Evolutionary conservation across 768 basidiomycete species (phyloP), one percentile per base, ranked within the genome.

Genomic region (Lepiota venenata): DNA sequence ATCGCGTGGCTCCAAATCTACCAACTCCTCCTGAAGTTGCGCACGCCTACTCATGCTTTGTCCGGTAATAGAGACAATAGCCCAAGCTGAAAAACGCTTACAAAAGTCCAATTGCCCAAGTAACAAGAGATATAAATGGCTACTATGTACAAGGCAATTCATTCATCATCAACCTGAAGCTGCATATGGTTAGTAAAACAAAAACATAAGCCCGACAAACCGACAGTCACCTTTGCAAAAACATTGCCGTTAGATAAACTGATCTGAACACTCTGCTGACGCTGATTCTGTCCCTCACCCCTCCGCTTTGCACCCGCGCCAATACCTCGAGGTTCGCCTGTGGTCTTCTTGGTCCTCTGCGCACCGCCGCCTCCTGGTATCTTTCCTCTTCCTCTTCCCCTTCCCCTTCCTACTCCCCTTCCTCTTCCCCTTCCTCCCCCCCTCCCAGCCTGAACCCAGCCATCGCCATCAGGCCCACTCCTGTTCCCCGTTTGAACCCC

Each of bases 101-200:
- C 25, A 55, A 16, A 47, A 29, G 39, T 38, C 8, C 18, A 48
- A 14, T 38, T 15, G 2, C 6, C 9, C 11, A 20, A n/a, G 35
- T 21, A 52, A 49, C 39, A 15, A 14, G 25, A 16, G 46, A 36
- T 20, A 32, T 20, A 21, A 45, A 9, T 35, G 37, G 9, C 11
- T 36, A 8, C n/a, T 46, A 16, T 16, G 21, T 10, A 36, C 2
- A 21, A 35, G 9, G 18, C 32, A 16, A 32, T 35, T 51, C n/a
- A 54, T 29, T 40, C 39, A n/a, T 47, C 45, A 16, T 47, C 53
- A n/a, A 41, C 40, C 18, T 41, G 53, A 16, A 55, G 53, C 53
- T 55, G 14, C 14, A 35, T 22, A 18, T 12, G 4, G 15, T 38
- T 15, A 38, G 27, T n/a, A 52, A 25, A 37, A 8, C 3, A n/a